Percentiles rank a stretch among this genome's conserved stretches.
phyloP scores from a whole-genome alignment of 176 grass and related monocot genomes.

The Bromus sterilis region DNA sequence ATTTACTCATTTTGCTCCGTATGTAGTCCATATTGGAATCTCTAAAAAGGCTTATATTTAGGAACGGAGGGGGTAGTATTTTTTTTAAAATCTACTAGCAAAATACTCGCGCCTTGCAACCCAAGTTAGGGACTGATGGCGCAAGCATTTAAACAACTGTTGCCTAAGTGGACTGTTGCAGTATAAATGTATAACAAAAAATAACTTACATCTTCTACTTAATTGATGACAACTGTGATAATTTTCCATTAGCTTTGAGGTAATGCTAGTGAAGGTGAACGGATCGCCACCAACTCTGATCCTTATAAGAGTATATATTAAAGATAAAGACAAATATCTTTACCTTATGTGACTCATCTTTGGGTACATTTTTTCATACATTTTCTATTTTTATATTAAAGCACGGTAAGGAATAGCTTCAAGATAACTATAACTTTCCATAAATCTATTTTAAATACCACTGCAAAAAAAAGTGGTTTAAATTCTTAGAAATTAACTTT shows the following conservation, averaged over 20 bases:
- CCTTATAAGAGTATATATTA: not conserved
- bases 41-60: no score
- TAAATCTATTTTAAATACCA: not conserved
- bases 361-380: not conserved
- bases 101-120: not conserved
- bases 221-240: not conserved
- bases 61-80: no score
- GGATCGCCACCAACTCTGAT: not conserved
- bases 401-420: not conserved
- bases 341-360: not conserved
- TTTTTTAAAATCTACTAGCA: not conserved
- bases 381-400: not conserved
- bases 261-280: not conserved
- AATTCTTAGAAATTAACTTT: not conserved
- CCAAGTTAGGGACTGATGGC: not conserved
- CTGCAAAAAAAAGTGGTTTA: not conserved
- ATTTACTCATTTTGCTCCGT: no score
- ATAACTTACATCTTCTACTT: not conserved
- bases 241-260: not conserved
- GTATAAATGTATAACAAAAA: not conserved
- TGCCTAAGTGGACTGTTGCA: no score
- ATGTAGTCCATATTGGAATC: no score
- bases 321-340: not conserved
- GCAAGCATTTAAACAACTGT: not conserved
- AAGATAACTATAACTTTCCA: not conserved